Conservation (phyloP, 495 filamentous ascomycete species). For the Penicillium paxilli region DNA sequence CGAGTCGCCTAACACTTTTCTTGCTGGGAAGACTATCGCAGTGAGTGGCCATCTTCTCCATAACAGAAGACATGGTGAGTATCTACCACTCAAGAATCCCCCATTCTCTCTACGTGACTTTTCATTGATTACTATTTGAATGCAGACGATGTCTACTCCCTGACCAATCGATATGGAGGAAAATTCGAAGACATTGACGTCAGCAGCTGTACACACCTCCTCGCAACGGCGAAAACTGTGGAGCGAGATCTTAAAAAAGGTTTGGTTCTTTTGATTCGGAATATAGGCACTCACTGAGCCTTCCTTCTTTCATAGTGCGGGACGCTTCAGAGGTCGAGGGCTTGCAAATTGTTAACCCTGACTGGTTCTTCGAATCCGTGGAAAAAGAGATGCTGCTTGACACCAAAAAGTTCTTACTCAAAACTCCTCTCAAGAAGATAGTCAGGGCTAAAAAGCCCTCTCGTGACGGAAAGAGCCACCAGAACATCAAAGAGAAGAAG, state of each 20-base stretch:
- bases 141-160: background rate
- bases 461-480: background rate
- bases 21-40: background rate
- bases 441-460: background rate
- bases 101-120: background rate
- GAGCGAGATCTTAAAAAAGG: background rate
- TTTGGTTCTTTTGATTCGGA: background rate
- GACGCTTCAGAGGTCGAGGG: background rate
- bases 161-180: background rate
- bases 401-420: background rate
- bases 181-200: background rate
- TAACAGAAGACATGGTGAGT: background rate
- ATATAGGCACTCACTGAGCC: background rate
- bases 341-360: slow-evolving; percentile 3
- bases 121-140: background rate
- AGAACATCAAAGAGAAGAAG: background rate
- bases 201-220: background rate
- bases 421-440: background rate
- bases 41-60: background rate
- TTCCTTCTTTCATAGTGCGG: background rate
- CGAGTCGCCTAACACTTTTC: no score
- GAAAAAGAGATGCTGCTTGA: background rate
- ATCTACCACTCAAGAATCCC: background rate
- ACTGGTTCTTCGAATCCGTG: slow-evolving; percentile 3
- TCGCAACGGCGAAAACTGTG: background rate